These are phyloP conservation scores for Mycena venus DNA, from an alignment of 768 basidiomycete genomes.

Conservation along the genomic window DNA sequence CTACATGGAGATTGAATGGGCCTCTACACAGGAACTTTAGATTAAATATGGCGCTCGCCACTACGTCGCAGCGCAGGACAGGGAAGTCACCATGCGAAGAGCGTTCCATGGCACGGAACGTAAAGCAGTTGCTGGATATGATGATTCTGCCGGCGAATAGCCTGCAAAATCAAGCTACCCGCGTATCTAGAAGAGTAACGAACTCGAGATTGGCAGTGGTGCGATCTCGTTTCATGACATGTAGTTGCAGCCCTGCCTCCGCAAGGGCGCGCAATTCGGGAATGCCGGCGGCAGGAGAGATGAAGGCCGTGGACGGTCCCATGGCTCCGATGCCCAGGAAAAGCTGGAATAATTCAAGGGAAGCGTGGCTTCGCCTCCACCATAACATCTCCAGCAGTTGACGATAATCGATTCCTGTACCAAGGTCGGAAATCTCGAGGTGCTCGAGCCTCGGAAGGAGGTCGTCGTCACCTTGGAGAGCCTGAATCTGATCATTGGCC, in stretches of 20 bases:
- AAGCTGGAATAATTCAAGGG: background rate
- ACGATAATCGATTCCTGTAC: background rate
- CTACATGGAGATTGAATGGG: no score
- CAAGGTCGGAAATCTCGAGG: background rate
- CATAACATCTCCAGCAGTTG: background rate
- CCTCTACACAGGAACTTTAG: no score
- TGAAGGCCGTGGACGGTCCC: background rate
- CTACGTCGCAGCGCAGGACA: no score
- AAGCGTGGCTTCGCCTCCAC: background rate
- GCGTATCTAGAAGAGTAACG: no score
- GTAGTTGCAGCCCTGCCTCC: background rate
- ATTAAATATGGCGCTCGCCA: no score
- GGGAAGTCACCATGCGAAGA: no score
- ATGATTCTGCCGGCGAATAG: no score
- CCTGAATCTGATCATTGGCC: background rate
- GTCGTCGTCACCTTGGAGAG: background rate
- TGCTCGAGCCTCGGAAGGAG: constrained; percentile 1
- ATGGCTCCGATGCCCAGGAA: no score
- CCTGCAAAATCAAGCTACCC: no score
- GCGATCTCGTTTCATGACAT: background rate
- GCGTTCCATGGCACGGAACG: no score
- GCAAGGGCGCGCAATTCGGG: background rate
- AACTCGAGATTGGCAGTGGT: no score
- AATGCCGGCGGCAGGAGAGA: background rate
- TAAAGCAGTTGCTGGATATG: no score